A percentile compares a stretch with the other conserved stretches of the same genome.
Conservation (phyloP, 306 rosid species). For the Crotalaria pallida region DNA sequence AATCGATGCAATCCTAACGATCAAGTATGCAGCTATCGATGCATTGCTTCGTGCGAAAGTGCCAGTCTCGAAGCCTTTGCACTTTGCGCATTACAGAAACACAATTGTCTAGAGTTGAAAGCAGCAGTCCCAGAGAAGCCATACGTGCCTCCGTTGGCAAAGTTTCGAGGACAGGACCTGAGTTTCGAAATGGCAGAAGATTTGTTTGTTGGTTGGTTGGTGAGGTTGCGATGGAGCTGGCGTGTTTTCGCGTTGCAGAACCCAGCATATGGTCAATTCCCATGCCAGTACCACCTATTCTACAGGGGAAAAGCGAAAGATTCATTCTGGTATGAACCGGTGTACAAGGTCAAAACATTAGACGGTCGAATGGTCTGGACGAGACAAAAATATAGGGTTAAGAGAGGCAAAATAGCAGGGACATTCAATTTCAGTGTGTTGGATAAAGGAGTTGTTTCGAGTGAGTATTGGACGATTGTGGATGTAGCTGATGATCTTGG, state of each 20-base stretch:
- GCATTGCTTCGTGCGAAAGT: constrained; percentile 79
- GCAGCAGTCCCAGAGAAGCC: constrained; percentile 71
- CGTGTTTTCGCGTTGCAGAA: constrained; percentile 82
- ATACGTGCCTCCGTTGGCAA: constrained; percentile 45
- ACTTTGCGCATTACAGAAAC: constrained; percentile 74
- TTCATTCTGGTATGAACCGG: constrained; percentile 91
- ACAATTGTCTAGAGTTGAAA: constrained; percentile 78
- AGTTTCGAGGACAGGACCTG: constrained; percentile 41
- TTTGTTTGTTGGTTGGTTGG: constrained; percentile 79
- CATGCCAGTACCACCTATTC: constrained; percentile 83
- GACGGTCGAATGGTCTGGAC: constrained; percentile 80
- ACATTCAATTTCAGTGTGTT: constrained; percentile 74
- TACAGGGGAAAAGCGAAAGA: constrained; percentile 82
- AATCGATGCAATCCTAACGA: constrained; percentile 80
- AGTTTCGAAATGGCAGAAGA: constrained; percentile 66
- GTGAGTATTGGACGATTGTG: constrained; percentile 82
- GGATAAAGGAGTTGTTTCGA: constrained; percentile 85
- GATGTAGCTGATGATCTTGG: constrained; percentile 66
- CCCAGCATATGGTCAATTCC: constrained; percentile 84
- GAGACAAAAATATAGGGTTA: constrained; percentile 69
- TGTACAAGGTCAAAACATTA: constrained; percentile 72
- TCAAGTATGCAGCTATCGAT: constrained; percentile 80
- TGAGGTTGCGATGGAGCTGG: constrained; percentile 82
- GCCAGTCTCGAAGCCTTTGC: constrained; percentile 75
- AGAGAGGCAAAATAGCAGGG: constrained; percentile 59